phyloP scores from a whole-genome alignment of 2,329 filamentous ascomycete genomes.

The Cladosporium sp. region DNA sequence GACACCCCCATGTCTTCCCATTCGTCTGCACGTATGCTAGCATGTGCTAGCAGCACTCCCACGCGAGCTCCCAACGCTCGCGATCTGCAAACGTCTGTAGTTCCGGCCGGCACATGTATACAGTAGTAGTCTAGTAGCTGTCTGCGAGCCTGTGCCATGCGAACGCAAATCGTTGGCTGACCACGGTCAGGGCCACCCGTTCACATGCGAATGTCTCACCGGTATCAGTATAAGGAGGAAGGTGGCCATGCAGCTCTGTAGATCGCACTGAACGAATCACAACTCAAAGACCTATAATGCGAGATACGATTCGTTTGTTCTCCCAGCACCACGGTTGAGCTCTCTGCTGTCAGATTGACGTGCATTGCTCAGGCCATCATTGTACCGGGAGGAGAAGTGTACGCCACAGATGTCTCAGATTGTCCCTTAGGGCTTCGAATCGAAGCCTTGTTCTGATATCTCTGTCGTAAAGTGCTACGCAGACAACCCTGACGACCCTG shows the following conservation, averaged over 20 bases:
- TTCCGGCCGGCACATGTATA: constrained; percentile 10
- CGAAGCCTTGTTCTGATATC: neutral
- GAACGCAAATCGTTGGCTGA: constrained; percentile 2
- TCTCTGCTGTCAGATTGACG: neutral
- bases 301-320: neutral
- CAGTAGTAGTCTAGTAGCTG: neutral
- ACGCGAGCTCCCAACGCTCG: constrained; percentile 16
- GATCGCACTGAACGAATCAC: constrained; percentile 4
- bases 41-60: neutral
- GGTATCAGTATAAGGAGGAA: neutral
- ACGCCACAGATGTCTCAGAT: neutral
- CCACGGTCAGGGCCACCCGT: neutral
- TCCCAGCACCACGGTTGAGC: constrained; percentile 5
- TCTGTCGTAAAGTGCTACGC: neutral
- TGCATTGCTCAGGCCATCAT: constrained; percentile 4
- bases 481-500: neutral
- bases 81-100: constrained; percentile 1
- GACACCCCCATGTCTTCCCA: constrained; percentile 13
- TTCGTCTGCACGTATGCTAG: neutral
- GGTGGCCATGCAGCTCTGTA: constrained; percentile 1
- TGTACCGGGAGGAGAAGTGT: neutral
- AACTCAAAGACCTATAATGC: neutral
- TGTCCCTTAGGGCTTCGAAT: neutral
- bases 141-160: constrained; percentile 1
- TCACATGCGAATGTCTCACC: constrained; percentile 1